Evolutionary conservation across 768 basidiomycete species (phyloP), one percentile per base, ranked within the genome.

Genomic region (Mycena crocata): DNA sequence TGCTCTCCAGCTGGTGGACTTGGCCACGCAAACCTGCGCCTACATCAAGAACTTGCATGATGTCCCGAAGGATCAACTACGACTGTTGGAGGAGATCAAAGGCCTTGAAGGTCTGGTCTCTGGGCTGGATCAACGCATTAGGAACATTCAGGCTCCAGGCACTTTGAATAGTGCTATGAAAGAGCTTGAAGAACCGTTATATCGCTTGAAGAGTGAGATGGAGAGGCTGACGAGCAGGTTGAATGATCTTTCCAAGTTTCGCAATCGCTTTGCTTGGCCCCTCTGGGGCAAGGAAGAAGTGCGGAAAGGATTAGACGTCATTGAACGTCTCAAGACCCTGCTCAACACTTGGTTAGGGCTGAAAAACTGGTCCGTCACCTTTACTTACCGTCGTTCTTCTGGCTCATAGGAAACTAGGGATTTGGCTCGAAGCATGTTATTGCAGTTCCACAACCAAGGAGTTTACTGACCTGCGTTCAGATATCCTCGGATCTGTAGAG

Each of bases 1-100:
- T 12, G 26, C 52, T 40, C 40, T 61, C 9, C 60, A 61, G 30
- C 50, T 61, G 4, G 50, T 61, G 2, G 60, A 61, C 31, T n/a
- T 28, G 2, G 49, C 28, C 15, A 32, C 28, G 31, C 31, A 45
- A 26, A 32, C 31, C 19, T 50, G 49, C 24, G 28, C 5, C 39
- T 61, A 61, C 50, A 52, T 52, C 1, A 28, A 52, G 13, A 39
- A 51, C 35, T 51, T 61, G 21, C 21, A 19, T 13, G 39, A 61
- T 42, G 59, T 39, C 9, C 59, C 59, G 15, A 31, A 51, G 32
- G 59, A 61, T 9, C 59, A 61, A 17, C 28, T 23, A 19, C 35
- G 14, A 28, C 49, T 61, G 21, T 23, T 61, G 23, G 7, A 14
- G 15, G 57, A 61, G 30, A 42, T 61, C 49, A 28, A 51, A 40